Base-by-base conservation (phyloP, 2,329 filamentous ascomycete species). In the Aspergillus spinulosporus region DNA sequence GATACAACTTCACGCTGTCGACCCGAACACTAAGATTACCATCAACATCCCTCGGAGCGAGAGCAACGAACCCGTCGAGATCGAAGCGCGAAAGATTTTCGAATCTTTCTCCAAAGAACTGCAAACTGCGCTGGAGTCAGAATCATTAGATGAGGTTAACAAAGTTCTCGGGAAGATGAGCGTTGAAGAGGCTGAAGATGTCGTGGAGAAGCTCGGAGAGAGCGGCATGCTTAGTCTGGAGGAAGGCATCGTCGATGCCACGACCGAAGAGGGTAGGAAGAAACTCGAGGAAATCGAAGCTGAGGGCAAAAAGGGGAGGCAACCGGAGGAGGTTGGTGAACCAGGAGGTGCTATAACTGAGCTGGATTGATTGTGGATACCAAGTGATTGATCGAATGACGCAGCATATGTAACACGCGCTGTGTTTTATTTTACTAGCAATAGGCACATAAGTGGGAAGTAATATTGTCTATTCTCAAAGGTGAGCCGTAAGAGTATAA, bases 1-100 rank as follows among this genome's bases (percentile, higher is more conserved):
- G 74, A 99, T 99, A 64, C 95, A 99, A 75, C 82, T 99, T 46
- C 94, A 99, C 71, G 93, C 94, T 11, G 92, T 99, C 8, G 92
- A 97, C 72, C 93, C 93, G 0, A 89, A 88, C 47, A 97, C 93
- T 3, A 88, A 89, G 59, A 97, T 99, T 72, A 89, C 90, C 70
- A 97, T 97, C 73, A 84, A 78, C 53, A 88, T 96, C 39, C 93
- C 94, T 9, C 80, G 88, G 0, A 80, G 81, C 39, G 80, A 84
- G 26, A 88, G 86, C 65, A 81, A 85, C 26, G 86, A 92, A 51
- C 82, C 84, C 1, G 77, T 76, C 5, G 79, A 82, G 37, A 80
- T 86, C 60, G 78, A 82, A 59, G 85, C 85, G 0, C 82, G 93
- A 43, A 78, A 84, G 64, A 87, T 97, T 56, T 99, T 92, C 68